Evolutionary conservation across 177 flowering plant genomes (phyloP), one percentile per base, ranked within the genome.

Genomic region (Tripterygium wilfordii): DNA sequence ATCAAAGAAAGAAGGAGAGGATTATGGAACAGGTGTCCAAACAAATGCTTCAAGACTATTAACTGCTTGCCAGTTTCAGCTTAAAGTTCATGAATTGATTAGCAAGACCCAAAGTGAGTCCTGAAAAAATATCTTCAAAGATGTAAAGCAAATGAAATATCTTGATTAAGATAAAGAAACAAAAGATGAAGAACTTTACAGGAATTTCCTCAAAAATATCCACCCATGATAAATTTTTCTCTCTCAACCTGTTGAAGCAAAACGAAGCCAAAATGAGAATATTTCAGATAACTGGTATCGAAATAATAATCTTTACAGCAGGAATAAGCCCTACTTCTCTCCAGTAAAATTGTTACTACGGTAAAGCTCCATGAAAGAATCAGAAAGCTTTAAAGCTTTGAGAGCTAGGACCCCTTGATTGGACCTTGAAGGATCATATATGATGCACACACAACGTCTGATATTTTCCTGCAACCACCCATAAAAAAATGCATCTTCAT

Each of bases 191-290:
- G n/a, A 36, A 33, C 56, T 95, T 48, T 81, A 94, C 97, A 58
- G 97, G 99, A 24, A 94, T 89, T 66, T 94, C 99, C 63, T 94
- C 97, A 74, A 94, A 94, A 57, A 94, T 89, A 71, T 94, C 95
- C 60, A 87, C 95, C 97, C 97, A 94, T 6, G 97, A 63, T 62
- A 94, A 74, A 44, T 89, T 84, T 58, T 81, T 87, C 75, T 89
- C 97, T 63, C 97, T 78, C 83, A 94, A 74, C 79, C 99, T 92
- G 63, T 43, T 15, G 27, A 13, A 53, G 29, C 40, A 69, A 69
- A 50, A 50, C n/a, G 21, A 8, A 23, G 5, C 3, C 20, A 40
- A 13, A 50, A 40, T 41, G 23, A 53, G 52, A 36, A 46, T 33
- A 17, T 9, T 49, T n/a, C n/a, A n/a, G n/a, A n/a, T n/a, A n/a